Evolutionary conservation across 495 filamentous ascomycete species (phyloP).

Genomic region (Evernia prunastri): DNA sequence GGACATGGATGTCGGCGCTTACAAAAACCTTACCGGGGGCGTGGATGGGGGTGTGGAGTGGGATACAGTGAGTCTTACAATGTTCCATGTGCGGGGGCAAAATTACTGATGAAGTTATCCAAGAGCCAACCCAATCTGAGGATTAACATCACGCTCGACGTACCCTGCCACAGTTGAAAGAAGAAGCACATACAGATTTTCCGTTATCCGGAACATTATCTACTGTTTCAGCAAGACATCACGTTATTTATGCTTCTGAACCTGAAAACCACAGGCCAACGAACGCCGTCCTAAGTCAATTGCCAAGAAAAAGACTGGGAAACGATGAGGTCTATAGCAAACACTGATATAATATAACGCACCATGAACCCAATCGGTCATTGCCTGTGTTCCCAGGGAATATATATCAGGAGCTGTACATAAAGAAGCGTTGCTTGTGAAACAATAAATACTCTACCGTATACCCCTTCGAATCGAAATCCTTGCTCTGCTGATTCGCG

Average conservation of each 20-base stretch:
- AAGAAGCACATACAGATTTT: background rate
- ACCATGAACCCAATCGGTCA: background rate
- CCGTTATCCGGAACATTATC: background rate
- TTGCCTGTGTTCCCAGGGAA: background rate
- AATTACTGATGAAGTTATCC: background rate
- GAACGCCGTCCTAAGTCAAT: background rate
- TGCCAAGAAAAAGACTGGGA: background rate
- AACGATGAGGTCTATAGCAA: background rate
- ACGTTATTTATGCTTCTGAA: background rate
- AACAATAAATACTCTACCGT: background rate
- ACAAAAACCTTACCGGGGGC: conserved; percentile 4
- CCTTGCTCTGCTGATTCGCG: too few species aligned
- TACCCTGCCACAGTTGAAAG: background rate
- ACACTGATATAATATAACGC: background rate
- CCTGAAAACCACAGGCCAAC: background rate
- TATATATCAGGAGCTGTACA: background rate
- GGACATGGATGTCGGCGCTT: conserved; percentile 19
- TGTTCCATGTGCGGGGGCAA: background rate
- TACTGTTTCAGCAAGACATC: background rate
- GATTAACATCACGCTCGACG: background rate
- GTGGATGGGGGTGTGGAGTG: background rate
- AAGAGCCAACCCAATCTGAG: background rate
- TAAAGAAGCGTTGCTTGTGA: background rate
- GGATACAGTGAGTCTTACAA: background rate
- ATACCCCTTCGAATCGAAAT: too few species aligned